Evolutionary conservation across 805 yeast species (phyloP).

Genomic region (Metschnikowia noctiluminum): DNA sequence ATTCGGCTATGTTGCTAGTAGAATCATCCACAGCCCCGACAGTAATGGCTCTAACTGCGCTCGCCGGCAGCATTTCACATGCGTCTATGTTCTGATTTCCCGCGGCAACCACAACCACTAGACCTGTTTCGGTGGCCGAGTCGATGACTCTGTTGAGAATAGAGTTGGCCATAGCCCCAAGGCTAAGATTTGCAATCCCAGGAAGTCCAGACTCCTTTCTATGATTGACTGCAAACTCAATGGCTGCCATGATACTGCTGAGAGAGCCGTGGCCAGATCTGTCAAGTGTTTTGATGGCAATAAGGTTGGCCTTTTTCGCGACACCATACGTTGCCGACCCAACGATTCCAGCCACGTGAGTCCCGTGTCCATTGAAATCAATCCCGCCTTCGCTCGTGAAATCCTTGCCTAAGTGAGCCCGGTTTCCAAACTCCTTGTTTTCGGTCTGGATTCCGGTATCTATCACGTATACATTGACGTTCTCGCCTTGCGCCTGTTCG

Average conservation of each 20-base stretch:
- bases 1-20: conserved; percentile 65
- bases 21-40: conserved; percentile 88
- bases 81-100: conserved; percentile 82
- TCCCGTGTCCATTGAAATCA: conserved; percentile 53
- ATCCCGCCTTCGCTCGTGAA: conserved; percentile 22
- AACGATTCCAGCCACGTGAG: conserved; percentile 53
- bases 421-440: conserved; percentile 13
- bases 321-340: conserved; percentile 53
- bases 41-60: conserved; percentile 65
- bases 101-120: conserved; percentile 77
- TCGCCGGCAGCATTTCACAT: conserved; percentile 83
- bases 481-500: conserved; percentile 41
- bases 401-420: conserved; percentile 15
- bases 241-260: conserved; percentile 59
- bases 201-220: conserved; percentile 27
- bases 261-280: conserved; percentile 66
- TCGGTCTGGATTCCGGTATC: conserved; percentile 16
- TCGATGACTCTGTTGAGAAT: conserved; percentile 72
- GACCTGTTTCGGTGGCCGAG: conserved; percentile 71
- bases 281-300: conserved; percentile 75
- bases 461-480: conserved; percentile 19
- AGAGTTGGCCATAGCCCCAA: conserved; percentile 69
- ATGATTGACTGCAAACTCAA: conserved; percentile 67
- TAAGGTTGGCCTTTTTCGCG: conserved; percentile 35
- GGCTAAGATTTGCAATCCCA: conserved; percentile 75